These are phyloP conservation scores for Castanea sativa DNA, from an alignment of 306 rosid genomes.

Conservation along the genomic window DNA sequence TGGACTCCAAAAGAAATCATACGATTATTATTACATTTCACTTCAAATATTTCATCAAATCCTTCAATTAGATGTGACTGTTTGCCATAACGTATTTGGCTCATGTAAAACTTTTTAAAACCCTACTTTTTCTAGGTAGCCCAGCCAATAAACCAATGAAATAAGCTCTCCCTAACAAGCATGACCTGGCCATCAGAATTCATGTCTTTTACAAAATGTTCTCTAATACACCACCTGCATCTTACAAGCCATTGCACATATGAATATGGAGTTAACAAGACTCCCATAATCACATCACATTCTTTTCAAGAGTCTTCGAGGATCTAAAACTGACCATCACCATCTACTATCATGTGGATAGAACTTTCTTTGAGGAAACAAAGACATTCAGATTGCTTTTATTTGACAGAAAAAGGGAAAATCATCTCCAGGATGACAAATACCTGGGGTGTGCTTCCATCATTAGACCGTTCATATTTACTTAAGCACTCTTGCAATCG, in stretches of 20 bases:
- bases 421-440: conserved; percentile 1
- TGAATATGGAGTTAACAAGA: background rate
- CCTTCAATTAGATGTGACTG: background rate
- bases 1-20: background rate
- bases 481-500: conserved; percentile 87
- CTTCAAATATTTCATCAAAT: background rate
- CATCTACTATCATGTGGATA: background rate
- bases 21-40: background rate
- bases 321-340: background rate
- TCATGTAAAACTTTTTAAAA: too few species aligned
- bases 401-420: background rate
- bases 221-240: background rate
- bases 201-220: background rate
- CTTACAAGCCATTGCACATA: background rate
- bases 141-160: too few species aligned
- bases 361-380: background rate
- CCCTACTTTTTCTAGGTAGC: too few species aligned
- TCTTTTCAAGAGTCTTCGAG: background rate
- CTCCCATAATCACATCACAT: background rate
- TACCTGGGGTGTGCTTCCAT: conserved; percentile 96
- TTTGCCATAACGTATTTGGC: too few species aligned
- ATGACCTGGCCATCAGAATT: background rate
- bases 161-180: too few species aligned
- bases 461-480: conserved; percentile 83
- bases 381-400: background rate